phyloP scores from a whole-genome alignment of 176 grass and related monocot species.

The Avena atlantica region DNA sequence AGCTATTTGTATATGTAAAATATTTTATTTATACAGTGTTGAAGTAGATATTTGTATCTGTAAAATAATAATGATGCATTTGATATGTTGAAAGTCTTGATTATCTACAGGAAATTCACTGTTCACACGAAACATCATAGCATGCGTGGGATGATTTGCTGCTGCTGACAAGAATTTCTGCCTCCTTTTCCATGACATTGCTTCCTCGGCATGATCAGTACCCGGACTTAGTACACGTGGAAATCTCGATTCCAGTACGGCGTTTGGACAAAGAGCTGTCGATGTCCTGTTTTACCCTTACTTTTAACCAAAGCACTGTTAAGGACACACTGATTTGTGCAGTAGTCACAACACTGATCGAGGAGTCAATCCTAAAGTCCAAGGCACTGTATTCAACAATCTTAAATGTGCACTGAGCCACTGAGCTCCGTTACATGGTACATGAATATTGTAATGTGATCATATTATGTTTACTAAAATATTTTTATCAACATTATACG shows the following conservation, averaged over 20 bases:
- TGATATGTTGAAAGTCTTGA: conserved; percentile 22
- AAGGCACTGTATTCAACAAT: neutral
- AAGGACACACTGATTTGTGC: conserved; percentile 14
- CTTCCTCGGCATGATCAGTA: conserved; percentile 1
- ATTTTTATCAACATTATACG: too few relatives aligned
- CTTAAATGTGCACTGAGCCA: too few relatives aligned
- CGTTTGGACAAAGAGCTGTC: conserved; percentile 1
- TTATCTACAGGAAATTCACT: conserved; percentile 26
- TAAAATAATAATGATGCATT: neutral
- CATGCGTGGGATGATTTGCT: conserved; percentile 25
- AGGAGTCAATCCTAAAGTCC: neutral
- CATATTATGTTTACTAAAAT: too few relatives aligned
- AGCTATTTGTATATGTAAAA: neutral
- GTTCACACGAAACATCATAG: neutral
- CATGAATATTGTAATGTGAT: too few relatives aligned
- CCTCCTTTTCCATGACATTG: conserved; percentile 7
- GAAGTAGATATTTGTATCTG: neutral
- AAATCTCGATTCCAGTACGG: neutral
- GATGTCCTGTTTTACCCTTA: conserved; percentile 4
- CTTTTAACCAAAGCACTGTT: conserved; percentile 37
- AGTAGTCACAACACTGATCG: neutral
- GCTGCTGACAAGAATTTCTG: conserved; percentile 35
- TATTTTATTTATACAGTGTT: neutral
- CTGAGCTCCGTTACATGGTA: too few relatives aligned
- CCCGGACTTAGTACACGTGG: neutral